Percentiles rank a stretch among this genome's conserved stretches.
Conservation (phyloP, 495 filamentous ascomycete species). For the Neurospora sp. region DNA sequence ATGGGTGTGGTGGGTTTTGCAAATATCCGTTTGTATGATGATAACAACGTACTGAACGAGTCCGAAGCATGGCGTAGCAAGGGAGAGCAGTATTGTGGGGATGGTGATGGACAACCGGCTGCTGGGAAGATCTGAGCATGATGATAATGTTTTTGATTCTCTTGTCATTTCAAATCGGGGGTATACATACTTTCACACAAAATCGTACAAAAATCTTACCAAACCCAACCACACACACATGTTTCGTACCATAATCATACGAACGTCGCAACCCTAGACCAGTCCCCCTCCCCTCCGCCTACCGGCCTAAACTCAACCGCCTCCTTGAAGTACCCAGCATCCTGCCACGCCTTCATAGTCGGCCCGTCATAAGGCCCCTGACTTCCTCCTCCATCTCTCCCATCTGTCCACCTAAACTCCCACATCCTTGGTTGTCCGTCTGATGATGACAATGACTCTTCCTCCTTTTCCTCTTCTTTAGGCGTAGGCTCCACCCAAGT, state of each 20-base stretch:
- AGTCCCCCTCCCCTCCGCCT: conserved; percentile 42
- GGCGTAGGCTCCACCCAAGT: conserved; percentile 60
- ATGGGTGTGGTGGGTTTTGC: background rate
- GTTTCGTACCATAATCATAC: conserved; percentile 27
- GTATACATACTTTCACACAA: background rate
- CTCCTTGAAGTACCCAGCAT: conserved; percentile 88
- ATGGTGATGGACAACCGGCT: background rate
- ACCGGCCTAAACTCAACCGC: conserved; percentile 75
- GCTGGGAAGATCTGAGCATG: background rate
- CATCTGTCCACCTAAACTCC: conserved; percentile 89
- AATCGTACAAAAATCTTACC: background rate
- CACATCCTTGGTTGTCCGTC: conserved; percentile 45
- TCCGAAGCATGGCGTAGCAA: background rate
- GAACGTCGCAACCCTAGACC: conserved; percentile 56
- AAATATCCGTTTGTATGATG: background rate
- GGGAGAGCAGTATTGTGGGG: background rate
- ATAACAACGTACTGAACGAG: background rate
- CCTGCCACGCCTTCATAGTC: conserved; percentile 81
- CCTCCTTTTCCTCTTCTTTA: conserved; percentile 13
- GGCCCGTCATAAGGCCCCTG: conserved; percentile 80
- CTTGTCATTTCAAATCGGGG: background rate
- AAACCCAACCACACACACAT: background rate
- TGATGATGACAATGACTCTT: background rate
- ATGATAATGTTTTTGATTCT: background rate
- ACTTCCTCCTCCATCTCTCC: conserved; percentile 63